Conservation (phyloP, 139 green algal species). For the Micractinium sp. region DNA sequence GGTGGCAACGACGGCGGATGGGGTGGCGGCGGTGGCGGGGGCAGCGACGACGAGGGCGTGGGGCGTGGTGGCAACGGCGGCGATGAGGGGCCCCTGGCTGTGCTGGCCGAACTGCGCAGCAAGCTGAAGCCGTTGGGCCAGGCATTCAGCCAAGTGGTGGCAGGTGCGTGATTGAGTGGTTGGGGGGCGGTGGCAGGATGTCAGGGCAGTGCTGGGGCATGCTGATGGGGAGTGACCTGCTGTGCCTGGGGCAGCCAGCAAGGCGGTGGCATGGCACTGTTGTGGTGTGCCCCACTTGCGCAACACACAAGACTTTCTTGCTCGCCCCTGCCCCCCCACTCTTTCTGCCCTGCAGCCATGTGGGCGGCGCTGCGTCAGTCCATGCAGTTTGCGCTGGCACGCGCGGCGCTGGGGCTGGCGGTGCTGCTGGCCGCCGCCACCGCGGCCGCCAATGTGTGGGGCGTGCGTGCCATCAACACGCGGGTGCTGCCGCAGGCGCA, state of each 20-base stretch:
- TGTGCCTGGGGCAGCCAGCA: too few species aligned
- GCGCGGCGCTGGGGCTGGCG: constrained; percentile 16
- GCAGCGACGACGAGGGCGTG: not conserved
- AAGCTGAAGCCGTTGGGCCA: constrained; percentile 15
- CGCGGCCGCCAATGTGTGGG: constrained; percentile 54
- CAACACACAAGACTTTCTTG: not conserved
- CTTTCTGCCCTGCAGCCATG: not conserved
- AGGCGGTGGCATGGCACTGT: too few species aligned
- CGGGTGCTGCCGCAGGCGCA: constrained; percentile 31
- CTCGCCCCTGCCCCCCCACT: not conserved
- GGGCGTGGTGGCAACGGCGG: not conserved
- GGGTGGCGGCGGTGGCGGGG: too few species aligned
- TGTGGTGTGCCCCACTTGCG: not conserved
- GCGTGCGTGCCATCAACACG: constrained; percentile 48
- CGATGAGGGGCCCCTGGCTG: constrained; percentile 1
- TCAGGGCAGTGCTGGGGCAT: too few species aligned
- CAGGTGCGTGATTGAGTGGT: not conserved
- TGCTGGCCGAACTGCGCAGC: constrained; percentile 23
- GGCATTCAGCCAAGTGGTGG: not conserved
- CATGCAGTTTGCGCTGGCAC: constrained; percentile 15
- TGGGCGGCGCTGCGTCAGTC: constrained; percentile 29
- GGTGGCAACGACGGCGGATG: not conserved
- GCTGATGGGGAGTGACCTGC: too few species aligned
- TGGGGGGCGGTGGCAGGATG: too few species aligned
- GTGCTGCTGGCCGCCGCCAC: constrained; percentile 37